phyloP scores from a whole-genome alignment of 2,329 filamentous ascomycete species.

The Phaeophleospora eucalypticola region DNA sequence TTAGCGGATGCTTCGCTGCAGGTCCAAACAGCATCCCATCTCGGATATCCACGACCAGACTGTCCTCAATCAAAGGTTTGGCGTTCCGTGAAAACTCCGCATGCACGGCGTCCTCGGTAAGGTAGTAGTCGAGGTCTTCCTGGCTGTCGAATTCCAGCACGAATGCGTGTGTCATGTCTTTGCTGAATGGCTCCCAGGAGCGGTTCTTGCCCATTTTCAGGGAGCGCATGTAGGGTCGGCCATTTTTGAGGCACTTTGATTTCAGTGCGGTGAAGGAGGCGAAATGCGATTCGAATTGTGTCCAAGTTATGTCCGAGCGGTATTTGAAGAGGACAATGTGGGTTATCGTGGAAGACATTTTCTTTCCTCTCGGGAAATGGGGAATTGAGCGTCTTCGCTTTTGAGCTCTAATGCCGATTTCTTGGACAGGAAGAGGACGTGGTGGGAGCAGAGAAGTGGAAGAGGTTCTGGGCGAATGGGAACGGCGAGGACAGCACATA shows the following conservation, averaged over 20 bases:
- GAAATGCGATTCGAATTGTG: constrained; percentile 33
- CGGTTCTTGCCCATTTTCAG: constrained; percentile 34
- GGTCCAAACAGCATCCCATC: constrained; percentile 34
- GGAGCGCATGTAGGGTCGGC: constrained; percentile 31
- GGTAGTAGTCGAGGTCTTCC: constrained; percentile 34
- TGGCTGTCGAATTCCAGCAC: constrained; percentile 34
- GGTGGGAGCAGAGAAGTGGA: neutral
- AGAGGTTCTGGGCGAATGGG: neutral
- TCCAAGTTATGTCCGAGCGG: constrained; percentile 30
- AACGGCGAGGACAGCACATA: neutral
- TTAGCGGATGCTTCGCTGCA: constrained; percentile 11
- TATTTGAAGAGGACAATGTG: constrained; percentile 38
- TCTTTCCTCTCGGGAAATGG: neutral
- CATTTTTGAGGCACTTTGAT: constrained; percentile 26
- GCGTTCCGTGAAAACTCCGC: constrained; percentile 29
- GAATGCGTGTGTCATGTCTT: constrained; percentile 36
- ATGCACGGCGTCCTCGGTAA: constrained; percentile 32
- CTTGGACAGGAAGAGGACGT: too few species aligned
- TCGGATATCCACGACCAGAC: constrained; percentile 32
- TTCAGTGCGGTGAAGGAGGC: constrained; percentile 28
- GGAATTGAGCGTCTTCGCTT: too few species aligned
- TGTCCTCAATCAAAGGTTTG: constrained; percentile 31
- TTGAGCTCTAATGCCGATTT: too few species aligned
- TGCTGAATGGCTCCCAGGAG: constrained; percentile 31
- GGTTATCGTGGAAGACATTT: constrained; percentile 23